Conservation (phyloP, 2,329 filamentous ascomycete species). For the Fusarium gaditjirri region DNA sequence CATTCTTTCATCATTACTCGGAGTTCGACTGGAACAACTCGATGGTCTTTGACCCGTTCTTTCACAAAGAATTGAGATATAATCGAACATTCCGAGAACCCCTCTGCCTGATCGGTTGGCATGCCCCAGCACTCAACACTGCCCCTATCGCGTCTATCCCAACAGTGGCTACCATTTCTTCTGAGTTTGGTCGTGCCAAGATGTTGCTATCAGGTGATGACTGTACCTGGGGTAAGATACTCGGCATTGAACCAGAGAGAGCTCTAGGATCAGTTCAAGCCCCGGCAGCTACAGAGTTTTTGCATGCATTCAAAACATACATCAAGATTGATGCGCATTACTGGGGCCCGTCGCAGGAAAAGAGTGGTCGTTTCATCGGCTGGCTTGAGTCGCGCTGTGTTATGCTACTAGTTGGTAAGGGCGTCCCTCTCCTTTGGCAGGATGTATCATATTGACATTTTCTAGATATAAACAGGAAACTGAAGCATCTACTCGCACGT, state of each 20-base stretch:
- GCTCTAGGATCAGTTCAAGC: not conserved
- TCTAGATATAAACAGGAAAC: conserved; percentile 65
- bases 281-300: conserved; percentile 58
- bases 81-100: conserved; percentile 67
- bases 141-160: conserved; percentile 63
- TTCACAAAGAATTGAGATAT: conserved; percentile 63
- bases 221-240: conserved; percentile 57
- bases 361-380: conserved; percentile 66
- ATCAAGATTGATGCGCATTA: conserved; percentile 71
- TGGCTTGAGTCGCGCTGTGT: conserved; percentile 73
- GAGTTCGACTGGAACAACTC: conserved; percentile 67
- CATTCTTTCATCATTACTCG: conserved; percentile 73
- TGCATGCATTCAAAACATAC: conserved; percentile 63
- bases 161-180: conserved; percentile 61
- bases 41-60: conserved; percentile 69
- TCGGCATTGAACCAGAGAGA: conserved; percentile 37
- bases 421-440: not conserved
- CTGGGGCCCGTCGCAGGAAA: conserved; percentile 68
- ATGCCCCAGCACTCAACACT: conserved; percentile 70
- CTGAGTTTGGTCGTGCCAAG: conserved; percentile 62
- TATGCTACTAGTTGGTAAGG: conserved; percentile 65
- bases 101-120: conserved; percentile 71
- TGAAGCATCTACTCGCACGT: conserved; percentile 62
- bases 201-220: conserved; percentile 50
- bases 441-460: conserved; percentile 1